Conservation (phyloP, 139 green algal species). For the Spirogloea muscicola region DNA sequence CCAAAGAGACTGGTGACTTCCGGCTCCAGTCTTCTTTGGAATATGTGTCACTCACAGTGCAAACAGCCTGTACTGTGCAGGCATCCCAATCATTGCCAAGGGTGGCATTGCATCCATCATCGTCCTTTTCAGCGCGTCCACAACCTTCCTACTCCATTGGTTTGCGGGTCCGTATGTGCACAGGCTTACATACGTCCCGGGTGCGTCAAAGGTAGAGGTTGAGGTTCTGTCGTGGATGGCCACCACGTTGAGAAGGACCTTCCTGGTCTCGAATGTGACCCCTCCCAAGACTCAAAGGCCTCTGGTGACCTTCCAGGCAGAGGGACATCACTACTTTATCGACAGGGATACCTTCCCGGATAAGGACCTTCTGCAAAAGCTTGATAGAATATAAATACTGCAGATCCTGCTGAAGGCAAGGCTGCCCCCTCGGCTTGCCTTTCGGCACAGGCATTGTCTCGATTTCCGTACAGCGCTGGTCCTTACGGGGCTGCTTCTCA, state of each 20-base stretch:
- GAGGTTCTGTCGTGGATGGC: constrained; percentile 20
- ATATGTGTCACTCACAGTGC: no score
- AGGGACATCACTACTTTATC: constrained; percentile 2
- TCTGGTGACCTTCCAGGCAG: constrained; percentile 5
- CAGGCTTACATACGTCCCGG: not conserved
- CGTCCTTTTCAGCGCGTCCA: constrained; percentile 14
- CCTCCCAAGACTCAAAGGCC: not conserved
- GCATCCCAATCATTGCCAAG: constrained; percentile 8
- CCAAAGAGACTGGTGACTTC: no score
- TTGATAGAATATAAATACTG: not conserved
- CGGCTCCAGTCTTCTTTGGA: no score
- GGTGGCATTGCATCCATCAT: constrained; percentile 4
- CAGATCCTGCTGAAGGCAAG: no score
- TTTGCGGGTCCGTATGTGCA: constrained; percentile 4
- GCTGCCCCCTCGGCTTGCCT: no score
- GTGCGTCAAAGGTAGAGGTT: constrained; percentile 1
- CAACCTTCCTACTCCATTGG: constrained; percentile 10
- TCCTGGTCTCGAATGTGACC: constrained; percentile 6
- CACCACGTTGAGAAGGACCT: not conserved
- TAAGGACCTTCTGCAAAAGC: not conserved
- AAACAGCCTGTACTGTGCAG: no score
- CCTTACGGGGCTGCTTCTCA: no score
- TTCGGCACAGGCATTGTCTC: no score
- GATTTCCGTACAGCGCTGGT: no score
- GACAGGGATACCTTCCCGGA: constrained; percentile 15